These are phyloP conservation scores for Coemansia sp. DNA, from an alignment of 192 early-diverging fungal genomes.

Conservation along the genomic window DNA sequence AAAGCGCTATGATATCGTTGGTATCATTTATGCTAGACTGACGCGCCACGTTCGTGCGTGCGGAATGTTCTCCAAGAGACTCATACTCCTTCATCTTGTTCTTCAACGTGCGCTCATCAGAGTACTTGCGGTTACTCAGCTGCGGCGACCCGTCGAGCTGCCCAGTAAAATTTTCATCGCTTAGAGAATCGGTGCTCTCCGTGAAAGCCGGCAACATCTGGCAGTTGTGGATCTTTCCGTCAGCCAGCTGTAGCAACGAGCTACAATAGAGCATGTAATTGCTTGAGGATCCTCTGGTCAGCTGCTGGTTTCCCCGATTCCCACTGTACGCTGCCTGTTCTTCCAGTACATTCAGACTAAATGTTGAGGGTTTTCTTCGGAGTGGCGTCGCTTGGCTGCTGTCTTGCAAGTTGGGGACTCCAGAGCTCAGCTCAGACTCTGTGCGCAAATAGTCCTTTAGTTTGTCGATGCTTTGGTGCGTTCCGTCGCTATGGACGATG, in stretches of 20 bases:
- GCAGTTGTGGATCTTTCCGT: background rate
- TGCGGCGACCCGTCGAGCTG: slow-evolving; percentile 15
- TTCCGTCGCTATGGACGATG: slow-evolving; percentile 35
- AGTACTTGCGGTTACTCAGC: slow-evolving; percentile 15
- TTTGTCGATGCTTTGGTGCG: slow-evolving; percentile 34
- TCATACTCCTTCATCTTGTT: background rate
- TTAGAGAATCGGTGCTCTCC: background rate
- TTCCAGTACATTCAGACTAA: slow-evolving; percentile 3
- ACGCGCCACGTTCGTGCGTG: background rate
- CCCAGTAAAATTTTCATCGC: background rate
- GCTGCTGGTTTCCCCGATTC: background rate
- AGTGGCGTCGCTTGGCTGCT: background rate
- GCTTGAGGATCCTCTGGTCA: background rate
- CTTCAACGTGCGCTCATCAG: slow-evolving; percentile 5
- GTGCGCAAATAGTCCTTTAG: slow-evolving; percentile 39
- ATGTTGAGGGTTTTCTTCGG: slow-evolving; percentile 1
- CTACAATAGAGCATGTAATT: slow-evolving; percentile 9
- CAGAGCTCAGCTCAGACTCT: slow-evolving; percentile 22
- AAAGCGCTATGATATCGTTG: slow-evolving; percentile 37
- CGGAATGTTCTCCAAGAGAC: too few species aligned
- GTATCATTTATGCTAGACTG: slow-evolving; percentile 8
- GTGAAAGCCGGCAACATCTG: slow-evolving; percentile 1
- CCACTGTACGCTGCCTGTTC: background rate
- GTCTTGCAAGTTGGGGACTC: background rate
- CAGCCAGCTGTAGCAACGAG: slow-evolving; percentile 11